Evolutionary conservation across 2,329 filamentous ascomycete genomes (phyloP), one percentile per base, ranked within the genome.

Genomic region (Diplodia intermedia): DNA sequence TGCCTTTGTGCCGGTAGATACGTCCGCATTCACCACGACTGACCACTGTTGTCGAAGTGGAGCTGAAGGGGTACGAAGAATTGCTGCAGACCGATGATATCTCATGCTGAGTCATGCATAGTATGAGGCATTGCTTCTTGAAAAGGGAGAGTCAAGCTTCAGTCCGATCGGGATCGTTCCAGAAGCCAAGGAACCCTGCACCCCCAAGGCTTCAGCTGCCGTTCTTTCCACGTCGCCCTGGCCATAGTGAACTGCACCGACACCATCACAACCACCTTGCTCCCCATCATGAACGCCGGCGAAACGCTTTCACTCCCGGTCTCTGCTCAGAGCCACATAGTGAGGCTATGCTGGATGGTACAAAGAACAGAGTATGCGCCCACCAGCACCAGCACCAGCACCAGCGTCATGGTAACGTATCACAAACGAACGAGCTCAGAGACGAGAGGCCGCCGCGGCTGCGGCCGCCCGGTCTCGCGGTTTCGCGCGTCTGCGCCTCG

Each of bases 371-470:
- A 15, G 31, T 11, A 47, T 20, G n/a, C 43, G 43, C 14, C 26
- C 31, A 43, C 29, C 57, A 26, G 26, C 26, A 26, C 26, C 26
- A 26, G 26, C 26, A 26, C 26, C 26, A 50, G 56, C 40, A 43
- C 43, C 57, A 62, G 56, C 40, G 38, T 20, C 15, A 18, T n/a
- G 40, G 57, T 62, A 62, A 50, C 57, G 57, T 63, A 52, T 63
- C 18, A 63, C 60, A n/a, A 52, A 11, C n/a, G 20, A 26, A 26
- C 36, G 36, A 38, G 1, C 36, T 38, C 36, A 38, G 18, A 49
- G 38, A 18, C 38, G 29, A 36, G 55, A 49, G 38, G 26, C 38
- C 43, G 40, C 26, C 47, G n/a, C 18, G 26, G n/a, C 47, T 52
- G 57, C 57, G 57, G 56, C 56, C 38, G 20, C 15, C 14, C 29